A percentile compares a stretch with the other conserved stretches of the same genome.
Evolutionary conservation across 169 alveolate genomes (phyloP).

Genomic region (Plasmodium vinckei): DNA sequence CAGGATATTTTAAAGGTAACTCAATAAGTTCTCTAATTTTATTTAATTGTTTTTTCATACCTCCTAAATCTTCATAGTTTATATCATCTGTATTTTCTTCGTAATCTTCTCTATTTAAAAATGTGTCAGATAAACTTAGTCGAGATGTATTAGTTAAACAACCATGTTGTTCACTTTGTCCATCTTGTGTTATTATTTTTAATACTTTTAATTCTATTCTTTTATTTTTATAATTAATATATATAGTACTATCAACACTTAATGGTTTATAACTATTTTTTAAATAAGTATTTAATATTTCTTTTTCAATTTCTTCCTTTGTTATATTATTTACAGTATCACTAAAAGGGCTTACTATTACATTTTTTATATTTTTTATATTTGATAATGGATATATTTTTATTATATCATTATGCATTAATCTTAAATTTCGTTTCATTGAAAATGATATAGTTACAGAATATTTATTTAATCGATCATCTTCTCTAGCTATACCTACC

Average conservation of each 20-base stretch:
- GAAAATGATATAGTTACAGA: constrained; percentile 47
- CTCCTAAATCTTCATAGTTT: constrained; percentile 86
- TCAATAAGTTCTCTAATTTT: constrained; percentile 87
- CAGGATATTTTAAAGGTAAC: constrained; percentile 87
- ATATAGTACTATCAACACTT: constrained; percentile 17
- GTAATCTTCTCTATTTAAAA: constrained; percentile 80
- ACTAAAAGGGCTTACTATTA: constrained; percentile 52
- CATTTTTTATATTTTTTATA: constrained; percentile 12
- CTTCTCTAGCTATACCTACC: constrained; percentile 28
- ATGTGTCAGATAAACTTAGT: constrained; percentile 75
- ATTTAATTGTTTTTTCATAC: constrained; percentile 84
- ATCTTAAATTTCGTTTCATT: constrained; percentile 49
- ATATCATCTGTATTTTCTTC: constrained; percentile 83
- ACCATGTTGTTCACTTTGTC: constrained; percentile 59
- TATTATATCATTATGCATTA: constrained; percentile 62
- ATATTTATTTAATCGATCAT: constrained; percentile 18
- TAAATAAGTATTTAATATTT: constrained; percentile 31
- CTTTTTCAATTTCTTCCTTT: constrained; percentile 28
- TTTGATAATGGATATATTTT: constrained; percentile 40
- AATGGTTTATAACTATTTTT: constrained; percentile 55
- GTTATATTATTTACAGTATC: constrained; percentile 37
- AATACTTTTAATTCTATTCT: constrained; percentile 82
- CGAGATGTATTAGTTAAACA: constrained; percentile 70
- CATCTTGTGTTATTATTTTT: constrained; percentile 57
- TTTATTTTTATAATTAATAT: constrained; percentile 41